phyloP scores from a whole-genome alignment of 106 monocot species.

The Hemerocallis citrina region DNA sequence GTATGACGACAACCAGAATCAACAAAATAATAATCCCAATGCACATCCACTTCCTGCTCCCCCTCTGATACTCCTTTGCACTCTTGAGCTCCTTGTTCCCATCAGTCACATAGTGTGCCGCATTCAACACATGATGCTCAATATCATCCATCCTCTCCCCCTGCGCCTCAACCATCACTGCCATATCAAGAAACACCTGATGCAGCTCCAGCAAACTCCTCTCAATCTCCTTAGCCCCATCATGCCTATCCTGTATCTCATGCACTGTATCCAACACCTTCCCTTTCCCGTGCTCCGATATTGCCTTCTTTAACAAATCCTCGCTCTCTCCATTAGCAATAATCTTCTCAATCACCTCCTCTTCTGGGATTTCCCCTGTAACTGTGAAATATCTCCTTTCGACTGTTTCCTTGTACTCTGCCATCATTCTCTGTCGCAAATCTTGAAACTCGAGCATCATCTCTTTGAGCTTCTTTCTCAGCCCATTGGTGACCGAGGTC shows the following conservation, averaged over 20 bases:
- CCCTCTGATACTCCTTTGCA: slow-evolving; percentile 35
- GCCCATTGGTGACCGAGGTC: slow-evolving; percentile 46
- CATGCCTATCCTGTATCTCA: slow-evolving; percentile 66
- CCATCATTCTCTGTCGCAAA: slow-evolving; percentile 44
- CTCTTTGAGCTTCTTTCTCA: slow-evolving; percentile 59
- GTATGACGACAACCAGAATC: slow-evolving; percentile 24
- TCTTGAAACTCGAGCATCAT: slow-evolving; percentile 60
- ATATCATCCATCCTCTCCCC: slow-evolving; percentile 78
- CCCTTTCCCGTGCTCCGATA: slow-evolving; percentile 34
- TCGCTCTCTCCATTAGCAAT: slow-evolving; percentile 50
- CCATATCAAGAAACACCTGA: slow-evolving; percentile 88
- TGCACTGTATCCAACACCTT: slow-evolving; percentile 45
- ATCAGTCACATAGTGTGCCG: slow-evolving; percentile 43
- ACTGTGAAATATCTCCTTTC: slow-evolving; percentile 54
- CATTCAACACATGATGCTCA: slow-evolving; percentile 56
- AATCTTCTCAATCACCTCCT: slow-evolving; percentile 50
- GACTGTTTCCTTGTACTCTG: slow-evolving; percentile 65
- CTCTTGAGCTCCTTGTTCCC: slow-evolving; percentile 39
- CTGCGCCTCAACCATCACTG: slow-evolving; percentile 69
- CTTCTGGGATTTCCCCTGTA: slow-evolving; percentile 51
- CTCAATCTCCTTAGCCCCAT: slow-evolving; percentile 58
- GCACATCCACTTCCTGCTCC: slow-evolving; percentile 41
- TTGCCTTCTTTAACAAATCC: slow-evolving; percentile 35
- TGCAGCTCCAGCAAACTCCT: slow-evolving; percentile 68
- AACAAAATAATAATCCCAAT: slow-evolving; percentile 37